A percentile compares a stretch with the other conserved stretches of the same genome.
phyloP scores from a whole-genome alignment of 2,329 filamentous ascomycete genomes.

The Claviceps maximensis region DNA sequence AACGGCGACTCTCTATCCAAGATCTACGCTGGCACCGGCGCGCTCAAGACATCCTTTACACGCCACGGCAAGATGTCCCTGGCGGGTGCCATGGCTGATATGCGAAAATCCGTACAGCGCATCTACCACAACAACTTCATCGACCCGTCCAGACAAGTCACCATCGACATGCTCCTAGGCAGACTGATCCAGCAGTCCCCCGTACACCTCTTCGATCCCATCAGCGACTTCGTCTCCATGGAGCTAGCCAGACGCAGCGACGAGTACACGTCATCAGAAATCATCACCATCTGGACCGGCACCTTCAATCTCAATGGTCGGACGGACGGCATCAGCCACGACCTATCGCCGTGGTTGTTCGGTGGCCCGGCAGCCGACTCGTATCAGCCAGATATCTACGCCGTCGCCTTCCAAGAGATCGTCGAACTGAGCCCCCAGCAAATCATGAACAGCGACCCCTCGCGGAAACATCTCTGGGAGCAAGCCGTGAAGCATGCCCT shows the following conservation, averaged over 20 bases:
- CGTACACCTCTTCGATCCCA: constrained; percentile 82
- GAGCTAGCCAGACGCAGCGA: constrained; percentile 56
- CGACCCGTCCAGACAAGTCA: constrained; percentile 84
- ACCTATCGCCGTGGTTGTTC: constrained; percentile 78
- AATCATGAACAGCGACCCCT: constrained; percentile 96
- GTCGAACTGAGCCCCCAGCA: constrained; percentile 96
- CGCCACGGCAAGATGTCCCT: constrained; percentile 91
- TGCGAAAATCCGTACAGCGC: constrained; percentile 83
- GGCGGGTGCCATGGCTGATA: constrained; percentile 86
- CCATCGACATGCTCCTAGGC: constrained; percentile 85
- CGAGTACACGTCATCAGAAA: constrained; percentile 64
- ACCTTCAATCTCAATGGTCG: constrained; percentile 94
- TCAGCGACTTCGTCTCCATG: constrained; percentile 75
- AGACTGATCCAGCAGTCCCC: constrained; percentile 70
- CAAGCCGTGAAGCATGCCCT: constrained; percentile 62
- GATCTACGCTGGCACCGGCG: constrained; percentile 93
- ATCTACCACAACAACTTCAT: constrained; percentile 97
- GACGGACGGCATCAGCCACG: constrained; percentile 61
- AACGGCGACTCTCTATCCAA: constrained; percentile 89
- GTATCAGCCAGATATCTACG: constrained; percentile 70
- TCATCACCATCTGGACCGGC: constrained; percentile 70
- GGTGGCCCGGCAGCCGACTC: constrained; percentile 41
- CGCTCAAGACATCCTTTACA: constrained; percentile 90
- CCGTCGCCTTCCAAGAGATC: constrained; percentile 92
- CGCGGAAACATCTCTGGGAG: constrained; percentile 77